Base-by-base conservation (phyloP, 1,139 yeast species). In the Geotrichum candidum region DNA sequence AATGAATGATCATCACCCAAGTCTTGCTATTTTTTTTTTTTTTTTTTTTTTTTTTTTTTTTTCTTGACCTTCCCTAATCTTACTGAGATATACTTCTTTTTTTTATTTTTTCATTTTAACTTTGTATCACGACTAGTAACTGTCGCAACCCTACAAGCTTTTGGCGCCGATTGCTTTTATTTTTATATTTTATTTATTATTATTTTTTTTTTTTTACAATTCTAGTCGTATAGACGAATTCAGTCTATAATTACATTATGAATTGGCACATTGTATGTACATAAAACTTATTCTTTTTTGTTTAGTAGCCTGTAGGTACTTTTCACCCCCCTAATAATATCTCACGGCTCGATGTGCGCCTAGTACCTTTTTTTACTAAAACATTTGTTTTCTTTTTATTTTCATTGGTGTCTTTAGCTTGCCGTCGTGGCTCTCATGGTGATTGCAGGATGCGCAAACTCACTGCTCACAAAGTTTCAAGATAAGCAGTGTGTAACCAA, bases 381-480 rank as follows among this genome's bases (percentile, higher is more conserved):
- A 27, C 41, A 55, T 53, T n/a, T 10, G 1, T 23, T 55, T 35
- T 10, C 10, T 18, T 9, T 29, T 53, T 25, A 18, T n/a, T 10
- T 23, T 55, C 25, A 5, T 15, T 18, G 6, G 9, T 25, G 4
- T 25, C 27, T n/a, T 15, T 53, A 68, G 69, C 51, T 69, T 45
- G 41, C 65, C 9, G 61, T 75, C 41, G 77, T 75, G 33, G 64
- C 66, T 6, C 75, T 75, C 58, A 75, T 76, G 60, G 77, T 88
- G 53, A 73, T 83, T 18, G 81, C 88, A 3, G 96, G 95, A 4
- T 85, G 90, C 61, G 75, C 85, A 66, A 88, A 88, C 76, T 87
- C 95, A 15, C 77, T 88, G 57, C 80, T 87, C 67, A 87, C 94
- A 58, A 88, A 88, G 72, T 85, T 76, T 70, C 96, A 88, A 71